These are phyloP conservation scores for Verbascum thapsus DNA, from an alignment of 257 asterid species.

Conservation along the genomic window DNA sequence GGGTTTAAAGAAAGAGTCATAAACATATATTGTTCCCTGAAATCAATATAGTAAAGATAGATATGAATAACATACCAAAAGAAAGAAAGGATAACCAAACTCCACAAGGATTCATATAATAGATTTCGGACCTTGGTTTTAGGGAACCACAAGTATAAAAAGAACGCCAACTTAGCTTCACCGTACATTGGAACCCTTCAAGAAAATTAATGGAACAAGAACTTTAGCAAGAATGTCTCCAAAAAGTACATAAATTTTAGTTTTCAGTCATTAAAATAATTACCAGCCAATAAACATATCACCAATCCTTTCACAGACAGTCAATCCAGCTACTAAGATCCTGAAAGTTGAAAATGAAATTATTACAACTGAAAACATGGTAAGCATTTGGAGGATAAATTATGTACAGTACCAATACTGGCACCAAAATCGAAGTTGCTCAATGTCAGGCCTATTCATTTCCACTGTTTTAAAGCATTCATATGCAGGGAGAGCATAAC, in stretches of 20 bases:
- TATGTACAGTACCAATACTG: constrained; percentile 68
- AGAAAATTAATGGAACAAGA: constrained; percentile 18
- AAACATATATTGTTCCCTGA: constrained; percentile 95
- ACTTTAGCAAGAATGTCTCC: constrained; percentile 10
- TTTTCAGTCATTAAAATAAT: constrained; percentile 19
- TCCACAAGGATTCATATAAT: constrained; percentile 16
- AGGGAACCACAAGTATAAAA: constrained; percentile 87
- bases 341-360: constrained; percentile 42
- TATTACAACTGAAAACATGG: constrained; percentile 25
- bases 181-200: constrained; percentile 94
- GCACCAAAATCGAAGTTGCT: constrained; percentile 95
- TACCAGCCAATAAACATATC: constrained; percentile 88
- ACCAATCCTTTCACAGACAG: constrained; percentile 79
- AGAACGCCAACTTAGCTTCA: constrained; percentile 96
- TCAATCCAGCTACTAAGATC: constrained; percentile 80
- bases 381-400: constrained; percentile 6
- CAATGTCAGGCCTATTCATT: constrained; percentile 81
- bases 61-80: constrained; percentile 13
- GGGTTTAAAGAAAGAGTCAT: constrained; percentile 83
- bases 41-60: constrained; percentile 24
- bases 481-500: constrained; percentile 91
- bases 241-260: neutral
- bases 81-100: constrained; percentile 6
- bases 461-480: constrained; percentile 88
- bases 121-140: constrained; percentile 71